Evolutionary conservation across 140 eudicot genomes (phyloP), one percentile per base, ranked within the genome.

Genomic region (Artemisia princeps): DNA sequence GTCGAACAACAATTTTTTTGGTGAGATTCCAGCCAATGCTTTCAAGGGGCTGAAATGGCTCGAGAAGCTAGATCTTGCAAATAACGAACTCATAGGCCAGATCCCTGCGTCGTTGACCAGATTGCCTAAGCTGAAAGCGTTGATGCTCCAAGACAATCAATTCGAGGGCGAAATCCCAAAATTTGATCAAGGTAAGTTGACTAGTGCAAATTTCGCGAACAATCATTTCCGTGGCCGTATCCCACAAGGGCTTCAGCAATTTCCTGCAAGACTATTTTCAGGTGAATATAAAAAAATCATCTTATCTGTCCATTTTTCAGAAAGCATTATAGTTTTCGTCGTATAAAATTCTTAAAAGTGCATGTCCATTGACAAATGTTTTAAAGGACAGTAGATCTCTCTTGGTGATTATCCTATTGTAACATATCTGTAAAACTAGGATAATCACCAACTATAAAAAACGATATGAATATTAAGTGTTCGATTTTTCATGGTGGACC

Each of bases 151-250:
- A 7, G 58, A 75, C 20, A 92, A 92, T 62, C 65, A 65, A 12
- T 85, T 92, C 8, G 77, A 78, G 28, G 96, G 97, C 0, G 55
- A 62, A 11, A 74, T 91, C 22, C 96, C 97, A 0, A 60, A 40
- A 17, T 81, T 91, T 44, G 44, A 19, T 11, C 71, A 16, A 26
- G 70, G 67, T 16, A 73, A 40, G 46, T 10, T 81, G 14, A 76
- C 45, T 0, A 3, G 0, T 24, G 75, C 79, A 8, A 85, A 82
- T 59, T 81, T 85, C 3, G 77, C 97, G 12, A 64, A 85, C 76
- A 91, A 91, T 58, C 60, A 74, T 58, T 70, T 91, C 30, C 77
- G 64, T 1, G 98, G 98, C 1, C 80, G 62, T 20, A 86, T 92
- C 65, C 98, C 98, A 1, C 10, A 53, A 9, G 67, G 59, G 77